These are phyloP conservation scores for Aspergillus fumigatus DNA, from an alignment of 2,329 filamentous ascomycete species.

Conservation along the genomic window DNA sequence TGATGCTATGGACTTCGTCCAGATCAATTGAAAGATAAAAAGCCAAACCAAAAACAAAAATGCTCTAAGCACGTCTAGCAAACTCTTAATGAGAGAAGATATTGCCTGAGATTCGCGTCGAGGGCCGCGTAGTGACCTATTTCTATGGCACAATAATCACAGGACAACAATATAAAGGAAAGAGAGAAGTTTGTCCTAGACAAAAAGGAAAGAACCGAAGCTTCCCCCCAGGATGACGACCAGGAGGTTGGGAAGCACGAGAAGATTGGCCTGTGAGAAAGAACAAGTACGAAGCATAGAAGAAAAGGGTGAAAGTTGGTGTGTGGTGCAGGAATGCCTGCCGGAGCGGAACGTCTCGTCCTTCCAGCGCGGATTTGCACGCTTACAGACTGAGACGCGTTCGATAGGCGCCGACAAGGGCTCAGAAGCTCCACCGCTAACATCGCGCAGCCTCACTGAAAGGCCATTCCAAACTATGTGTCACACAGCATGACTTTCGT, in stretches of 20 bases:
- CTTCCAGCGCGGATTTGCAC: constrained; percentile 37
- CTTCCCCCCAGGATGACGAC: constrained; percentile 14
- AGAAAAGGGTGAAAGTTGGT: constrained; percentile 22
- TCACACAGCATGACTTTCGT: constrained; percentile 8
- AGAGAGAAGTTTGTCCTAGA: constrained; percentile 13
- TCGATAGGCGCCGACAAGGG: constrained; percentile 35
- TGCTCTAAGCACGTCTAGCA: background rate
- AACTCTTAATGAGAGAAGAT: constrained; percentile 7
- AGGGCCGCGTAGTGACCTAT: constrained; percentile 12
- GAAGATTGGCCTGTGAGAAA: constrained; percentile 19
- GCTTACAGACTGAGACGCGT: constrained; percentile 38
- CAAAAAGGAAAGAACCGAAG: constrained; percentile 15
- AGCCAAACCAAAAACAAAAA: background rate
- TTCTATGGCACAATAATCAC: constrained; percentile 8
- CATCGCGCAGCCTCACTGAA: constrained; percentile 16
- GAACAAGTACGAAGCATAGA: constrained; percentile 17
- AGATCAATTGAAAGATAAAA: constrained; percentile 8
- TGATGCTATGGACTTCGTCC: constrained; percentile 15
- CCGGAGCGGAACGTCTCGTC: constrained; percentile 31
- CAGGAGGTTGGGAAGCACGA: constrained; percentile 20
- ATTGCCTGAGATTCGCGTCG: constrained; percentile 22
- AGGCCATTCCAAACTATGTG: constrained; percentile 13
- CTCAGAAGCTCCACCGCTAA: constrained; percentile 23
- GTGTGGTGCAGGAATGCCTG: constrained; percentile 31
- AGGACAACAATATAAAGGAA: constrained; percentile 9